Conservation (phyloP, 2,329 filamentous ascomycete species). For the Diaporthe caulivora region DNA sequence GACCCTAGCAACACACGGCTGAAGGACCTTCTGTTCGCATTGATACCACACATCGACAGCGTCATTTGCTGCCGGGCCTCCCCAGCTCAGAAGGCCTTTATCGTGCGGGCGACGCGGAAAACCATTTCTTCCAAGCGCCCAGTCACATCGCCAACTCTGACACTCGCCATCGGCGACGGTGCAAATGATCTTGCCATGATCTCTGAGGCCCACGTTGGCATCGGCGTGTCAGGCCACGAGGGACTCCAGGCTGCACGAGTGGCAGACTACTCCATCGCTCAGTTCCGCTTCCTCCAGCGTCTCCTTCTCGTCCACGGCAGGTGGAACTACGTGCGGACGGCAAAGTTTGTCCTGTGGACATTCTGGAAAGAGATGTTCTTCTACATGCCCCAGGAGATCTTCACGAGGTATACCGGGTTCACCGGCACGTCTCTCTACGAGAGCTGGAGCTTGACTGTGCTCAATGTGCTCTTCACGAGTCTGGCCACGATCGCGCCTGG, state of each 20-base stretch:
- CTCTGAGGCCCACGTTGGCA: slow-evolving; percentile 84
- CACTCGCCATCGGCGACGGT: slow-evolving; percentile 91
- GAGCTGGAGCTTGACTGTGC: slow-evolving; percentile 86
- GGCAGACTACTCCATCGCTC: slow-evolving; percentile 91
- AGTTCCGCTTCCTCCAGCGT: slow-evolving; percentile 90
- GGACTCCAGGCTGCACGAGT: slow-evolving; percentile 90
- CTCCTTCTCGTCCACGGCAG: slow-evolving; percentile 86
- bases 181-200: slow-evolving; percentile 98
- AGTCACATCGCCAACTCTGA: slow-evolving; percentile 62
- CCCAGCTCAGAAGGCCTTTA: slow-evolving; percentile 89
- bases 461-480: slow-evolving; percentile 95
- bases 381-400: slow-evolving; percentile 86
- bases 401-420: slow-evolving; percentile 86
- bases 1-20: slow-evolving; percentile 45
- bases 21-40: slow-evolving; percentile 77
- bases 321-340: slow-evolving; percentile 91
- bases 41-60: slow-evolving; percentile 84
- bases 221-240: slow-evolving; percentile 93
- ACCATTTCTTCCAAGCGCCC: slow-evolving; percentile 40
- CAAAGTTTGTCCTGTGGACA: slow-evolving; percentile 89
- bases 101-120: slow-evolving; percentile 82
- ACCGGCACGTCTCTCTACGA: slow-evolving; percentile 94
- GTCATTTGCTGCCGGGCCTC: slow-evolving; percentile 95
- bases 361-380: slow-evolving; percentile 93
- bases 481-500: slow-evolving; percentile 90